Conservation (phyloP, 106 monocot genomes). For the Dendrobium officinale region DNA sequence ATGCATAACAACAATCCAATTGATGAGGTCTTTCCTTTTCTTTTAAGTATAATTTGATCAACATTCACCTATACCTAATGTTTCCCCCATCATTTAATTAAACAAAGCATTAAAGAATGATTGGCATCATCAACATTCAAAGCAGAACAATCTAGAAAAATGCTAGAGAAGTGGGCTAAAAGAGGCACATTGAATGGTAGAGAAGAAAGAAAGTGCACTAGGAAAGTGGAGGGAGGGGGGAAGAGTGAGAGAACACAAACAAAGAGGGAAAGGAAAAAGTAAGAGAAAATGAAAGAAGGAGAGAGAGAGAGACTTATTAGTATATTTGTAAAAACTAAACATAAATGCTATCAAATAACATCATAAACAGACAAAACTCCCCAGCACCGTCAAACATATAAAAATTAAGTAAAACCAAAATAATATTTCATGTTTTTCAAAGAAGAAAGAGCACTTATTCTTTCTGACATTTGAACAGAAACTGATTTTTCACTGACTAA, state of each 20-base stretch:
- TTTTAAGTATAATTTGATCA: not conserved
- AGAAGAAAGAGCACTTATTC: not conserved
- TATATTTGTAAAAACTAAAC: not conserved
- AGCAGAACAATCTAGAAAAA: no score
- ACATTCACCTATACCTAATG: not conserved
- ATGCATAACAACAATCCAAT: not conserved
- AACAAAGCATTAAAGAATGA: not conserved
- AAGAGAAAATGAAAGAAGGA: not conserved
- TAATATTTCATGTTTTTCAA: not conserved
- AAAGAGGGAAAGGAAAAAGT: not conserved
- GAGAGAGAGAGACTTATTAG: not conserved
- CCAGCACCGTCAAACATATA: not conserved
- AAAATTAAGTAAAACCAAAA: not conserved
- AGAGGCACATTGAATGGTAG: not conserved
- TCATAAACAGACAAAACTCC: not conserved
- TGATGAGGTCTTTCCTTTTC: not conserved
- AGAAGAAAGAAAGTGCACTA: not conserved
- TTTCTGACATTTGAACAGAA: constrained; percentile 1
- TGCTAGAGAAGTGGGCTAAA: no score
- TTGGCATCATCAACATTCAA: no score
- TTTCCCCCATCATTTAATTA: not conserved
- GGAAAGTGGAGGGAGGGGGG: not conserved
- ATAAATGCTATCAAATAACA: not conserved
- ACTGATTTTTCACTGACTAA: not conserved
- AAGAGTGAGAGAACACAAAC: not conserved